A percentile compares a stretch with the other conserved stretches of the same genome.
Conservation (phyloP, 1,139 yeast genomes). For the Blastobotrys malaysiensis region DNA sequence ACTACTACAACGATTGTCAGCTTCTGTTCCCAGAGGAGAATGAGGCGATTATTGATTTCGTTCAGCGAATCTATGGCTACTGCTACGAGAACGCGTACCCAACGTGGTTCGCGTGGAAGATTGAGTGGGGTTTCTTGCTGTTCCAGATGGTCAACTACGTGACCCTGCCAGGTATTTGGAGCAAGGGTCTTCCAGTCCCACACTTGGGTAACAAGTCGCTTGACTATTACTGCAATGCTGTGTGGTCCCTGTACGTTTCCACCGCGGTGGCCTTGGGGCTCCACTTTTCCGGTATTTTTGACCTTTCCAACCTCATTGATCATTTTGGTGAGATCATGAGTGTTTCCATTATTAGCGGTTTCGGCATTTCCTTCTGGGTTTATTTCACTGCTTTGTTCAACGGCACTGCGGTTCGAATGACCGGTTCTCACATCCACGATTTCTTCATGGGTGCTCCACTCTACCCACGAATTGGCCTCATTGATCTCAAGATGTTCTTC, state of each 20-base stretch:
- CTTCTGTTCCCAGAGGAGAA: conserved; percentile 63
- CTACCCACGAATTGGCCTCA: conserved; percentile 88
- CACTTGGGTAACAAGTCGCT: conserved; percentile 75
- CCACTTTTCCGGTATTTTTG: conserved; percentile 71
- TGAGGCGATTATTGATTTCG: conserved; percentile 56
- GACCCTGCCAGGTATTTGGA: conserved; percentile 91
- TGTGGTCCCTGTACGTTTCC: conserved; percentile 72
- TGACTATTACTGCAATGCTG: conserved; percentile 91
- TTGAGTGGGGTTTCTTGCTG: conserved; percentile 66
- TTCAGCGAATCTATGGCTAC: conserved; percentile 40
- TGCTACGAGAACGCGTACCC: conserved; percentile 64
- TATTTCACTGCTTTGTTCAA: conserved; percentile 49
- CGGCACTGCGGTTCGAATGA: conserved; percentile 68
- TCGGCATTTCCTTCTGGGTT: conserved; percentile 61
- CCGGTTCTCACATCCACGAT: conserved; percentile 87
- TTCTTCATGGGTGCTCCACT: conserved; percentile 96
- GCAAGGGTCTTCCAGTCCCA: conserved; percentile 85
- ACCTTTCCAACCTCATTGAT: conserved; percentile 67
- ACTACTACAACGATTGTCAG: conserved; percentile 67
- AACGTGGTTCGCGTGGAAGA: conserved; percentile 55
- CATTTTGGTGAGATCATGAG: conserved; percentile 90
- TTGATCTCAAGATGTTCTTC: conserved; percentile 93
- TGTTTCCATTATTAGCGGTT: conserved; percentile 77
- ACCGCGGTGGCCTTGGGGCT: conserved; percentile 52
- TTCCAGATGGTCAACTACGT: conserved; percentile 72